Conservation (phyloP, 78 protist species). For the Monocercomonoides exilis region DNA sequence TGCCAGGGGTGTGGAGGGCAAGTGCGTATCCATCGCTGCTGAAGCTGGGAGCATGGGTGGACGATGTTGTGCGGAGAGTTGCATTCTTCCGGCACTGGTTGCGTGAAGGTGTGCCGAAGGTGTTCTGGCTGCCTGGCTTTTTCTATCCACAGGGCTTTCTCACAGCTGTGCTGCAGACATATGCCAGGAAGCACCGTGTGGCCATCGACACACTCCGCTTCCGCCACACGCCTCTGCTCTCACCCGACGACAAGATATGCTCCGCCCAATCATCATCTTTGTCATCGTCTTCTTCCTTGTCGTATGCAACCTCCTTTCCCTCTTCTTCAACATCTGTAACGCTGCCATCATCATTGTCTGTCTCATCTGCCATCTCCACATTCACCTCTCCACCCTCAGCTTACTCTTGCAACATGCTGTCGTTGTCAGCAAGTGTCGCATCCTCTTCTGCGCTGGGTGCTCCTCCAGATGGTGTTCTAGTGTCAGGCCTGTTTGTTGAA, state of each 20-base stretch:
- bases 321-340: too few species aligned
- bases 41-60: constrained; percentile 43
- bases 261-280: too few species aligned
- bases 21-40: constrained; percentile 43
- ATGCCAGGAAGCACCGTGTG: neutral
- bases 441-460: too few species aligned
- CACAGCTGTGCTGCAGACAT: constrained; percentile 18
- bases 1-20: constrained; percentile 35
- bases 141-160: constrained; percentile 38
- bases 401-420: too few species aligned
- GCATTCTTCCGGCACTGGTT: constrained; percentile 39
- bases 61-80: constrained; percentile 39
- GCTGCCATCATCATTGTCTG: too few species aligned
- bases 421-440: constrained; percentile 8
- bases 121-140: constrained; percentile 48
- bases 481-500: constrained; percentile 26
- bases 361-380: neutral
- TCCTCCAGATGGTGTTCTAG: constrained; percentile 31
- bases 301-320: too few species aligned
- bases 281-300: too few species aligned
- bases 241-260: neutral
- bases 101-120: constrained; percentile 27
- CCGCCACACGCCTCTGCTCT: neutral
- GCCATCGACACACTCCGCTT: constrained; percentile 17
- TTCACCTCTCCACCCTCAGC: too few species aligned